phyloP scores from a whole-genome alignment of 2,329 filamentous ascomycete species.

The Talaromyces atroroseus region DNA sequence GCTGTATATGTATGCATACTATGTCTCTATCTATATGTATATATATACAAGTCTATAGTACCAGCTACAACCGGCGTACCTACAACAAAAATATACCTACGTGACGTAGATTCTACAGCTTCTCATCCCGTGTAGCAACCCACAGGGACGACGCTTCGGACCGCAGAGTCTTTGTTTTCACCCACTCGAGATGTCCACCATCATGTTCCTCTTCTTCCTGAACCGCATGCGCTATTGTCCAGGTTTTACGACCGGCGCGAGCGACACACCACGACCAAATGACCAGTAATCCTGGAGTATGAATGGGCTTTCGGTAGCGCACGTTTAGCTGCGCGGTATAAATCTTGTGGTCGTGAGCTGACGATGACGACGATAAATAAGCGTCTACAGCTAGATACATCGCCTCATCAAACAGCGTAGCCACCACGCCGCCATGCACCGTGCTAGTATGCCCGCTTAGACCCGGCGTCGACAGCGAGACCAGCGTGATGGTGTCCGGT shows the following conservation, averaged over 20 bases:
- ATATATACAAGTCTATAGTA: too few relatives aligned
- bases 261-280: constrained; percentile 33
- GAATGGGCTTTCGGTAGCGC: constrained; percentile 34
- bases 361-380: constrained; percentile 21
- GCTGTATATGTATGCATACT: not conserved
- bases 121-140: constrained; percentile 27
- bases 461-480: constrained; percentile 30
- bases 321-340: constrained; percentile 40
- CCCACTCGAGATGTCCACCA: constrained; percentile 27
- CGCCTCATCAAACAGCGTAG: constrained; percentile 40
- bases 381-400: constrained; percentile 23
- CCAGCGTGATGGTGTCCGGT: constrained; percentile 35
- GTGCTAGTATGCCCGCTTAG: constrained; percentile 36
- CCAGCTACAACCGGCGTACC: too few relatives aligned
- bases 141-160: constrained; percentile 40
- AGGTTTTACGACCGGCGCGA: constrained; percentile 35
- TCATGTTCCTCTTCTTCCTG: constrained; percentile 31
- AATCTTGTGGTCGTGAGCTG: constrained; percentile 27
- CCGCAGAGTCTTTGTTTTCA: constrained; percentile 29
- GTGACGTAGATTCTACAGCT: constrained; percentile 18
- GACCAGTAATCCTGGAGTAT: constrained; percentile 32
- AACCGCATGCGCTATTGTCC: constrained; percentile 35
- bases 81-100: too few relatives aligned
- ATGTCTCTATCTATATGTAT: too few relatives aligned
- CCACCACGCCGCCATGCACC: constrained; percentile 38